Evolutionary conservation across 441 rosid species (phyloP), one percentile per base, ranked within the genome.

Genomic region (Pelargonium hybrid): DNA sequence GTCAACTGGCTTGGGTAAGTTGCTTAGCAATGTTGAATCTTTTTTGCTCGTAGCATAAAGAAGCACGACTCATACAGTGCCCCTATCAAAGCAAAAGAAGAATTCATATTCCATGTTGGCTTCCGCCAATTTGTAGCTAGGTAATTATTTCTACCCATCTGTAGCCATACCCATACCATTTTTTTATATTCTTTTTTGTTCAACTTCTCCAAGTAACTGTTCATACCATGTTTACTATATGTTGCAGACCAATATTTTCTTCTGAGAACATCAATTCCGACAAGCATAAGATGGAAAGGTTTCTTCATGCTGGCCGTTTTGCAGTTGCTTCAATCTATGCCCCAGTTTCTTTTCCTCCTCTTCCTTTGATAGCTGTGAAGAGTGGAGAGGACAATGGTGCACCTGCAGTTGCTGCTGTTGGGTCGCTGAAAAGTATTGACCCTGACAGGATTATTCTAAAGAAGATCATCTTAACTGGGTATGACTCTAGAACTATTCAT

Each of bases 251-350:
- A 0, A 81, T 90, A 75, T 92, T 91, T 82, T 90, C 97, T 21
- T 78, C 90, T 0, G 93, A 92, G 81, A 87, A 83, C 71, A 77
- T 87, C 67, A 86, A 85, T 69, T 87, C 96, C 13, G 97, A 87
- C 81, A 94, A 90, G 80, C 91, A 89, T 80, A 88, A 92, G 86
- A 92, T 94, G 98, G 97, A 89, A 80, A 90, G 97, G 72, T 91
- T 91, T 79, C 90, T 94, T 73, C 98, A 90, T 67, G 82, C 93
- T 0, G 96, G 97, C 5, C 71, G 87, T 68, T 92, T 90, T 77
- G 84, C 89, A 1, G 69, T 87, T 2, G 98, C 97, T 73, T 94
- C 97, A 61, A 73, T 89, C 66, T 94, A 87, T 75, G 97, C 92
- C n/a, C 97, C 97, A 34, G 86, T 94, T 77, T 87, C 88, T 23